phyloP scores from a whole-genome alignment of 148 eudicot species.

The Talinum fruticosum region DNA sequence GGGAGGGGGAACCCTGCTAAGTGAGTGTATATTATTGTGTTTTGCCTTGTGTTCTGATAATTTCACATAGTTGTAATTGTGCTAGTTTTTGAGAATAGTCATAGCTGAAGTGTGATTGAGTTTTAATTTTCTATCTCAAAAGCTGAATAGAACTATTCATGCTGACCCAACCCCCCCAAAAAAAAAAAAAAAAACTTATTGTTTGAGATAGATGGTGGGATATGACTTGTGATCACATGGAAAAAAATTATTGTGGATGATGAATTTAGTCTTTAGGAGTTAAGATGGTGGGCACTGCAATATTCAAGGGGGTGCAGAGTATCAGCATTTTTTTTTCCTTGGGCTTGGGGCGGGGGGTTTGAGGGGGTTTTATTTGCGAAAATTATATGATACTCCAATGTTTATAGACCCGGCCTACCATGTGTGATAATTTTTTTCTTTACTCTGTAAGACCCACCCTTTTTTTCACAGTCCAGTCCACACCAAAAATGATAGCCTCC shows the following conservation, averaged over 20 bases:
- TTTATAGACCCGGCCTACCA: too few species aligned
- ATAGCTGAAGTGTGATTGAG: neutral
- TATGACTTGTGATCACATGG: neutral
- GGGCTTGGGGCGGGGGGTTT: too few species aligned
- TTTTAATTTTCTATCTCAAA: neutral
- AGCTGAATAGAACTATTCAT: constrained; percentile 1
- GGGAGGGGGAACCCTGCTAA: neutral
- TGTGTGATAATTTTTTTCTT: too few species aligned
- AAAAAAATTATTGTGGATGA: too few species aligned
- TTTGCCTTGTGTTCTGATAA: neutral
- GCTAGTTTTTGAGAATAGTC: neutral
- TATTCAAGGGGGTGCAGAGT: neutral
- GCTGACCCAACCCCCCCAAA: neutral
- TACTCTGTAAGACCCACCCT: too few species aligned
- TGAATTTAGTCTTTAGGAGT: neutral
- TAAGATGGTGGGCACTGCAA: neutral
- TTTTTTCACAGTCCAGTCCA: too few species aligned
- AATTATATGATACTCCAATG: too few species aligned
- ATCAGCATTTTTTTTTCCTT: neutral
- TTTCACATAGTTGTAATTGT: neutral
- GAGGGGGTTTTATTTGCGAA: too few species aligned
- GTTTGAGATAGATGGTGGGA: neutral
- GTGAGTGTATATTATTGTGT: neutral
- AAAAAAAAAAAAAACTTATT: too few species aligned
- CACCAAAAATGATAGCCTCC: too few species aligned